phyloP scores from a whole-genome alignment of 108 stramenopile genomes.

The Phaeodactylum tricornutum region DNA sequence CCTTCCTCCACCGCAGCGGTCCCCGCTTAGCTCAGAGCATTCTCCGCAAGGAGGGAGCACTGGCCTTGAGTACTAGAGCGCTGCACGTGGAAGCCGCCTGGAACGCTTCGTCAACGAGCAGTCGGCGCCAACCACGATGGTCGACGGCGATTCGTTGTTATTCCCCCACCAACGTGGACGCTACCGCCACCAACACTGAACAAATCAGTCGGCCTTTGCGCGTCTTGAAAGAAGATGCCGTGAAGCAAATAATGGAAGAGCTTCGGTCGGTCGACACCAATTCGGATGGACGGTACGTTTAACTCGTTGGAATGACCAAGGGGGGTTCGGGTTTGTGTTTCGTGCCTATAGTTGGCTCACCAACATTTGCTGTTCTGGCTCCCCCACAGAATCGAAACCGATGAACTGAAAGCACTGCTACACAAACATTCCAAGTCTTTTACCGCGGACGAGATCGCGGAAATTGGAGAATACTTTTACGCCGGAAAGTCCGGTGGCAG shows the following conservation, averaged over 20 bases:
- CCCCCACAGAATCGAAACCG: slow-evolving; percentile 40
- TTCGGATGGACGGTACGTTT: slow-evolving; percentile 24
- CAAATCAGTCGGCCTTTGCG: too few species aligned
- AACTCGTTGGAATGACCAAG: too few species aligned
- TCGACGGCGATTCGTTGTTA: too few species aligned
- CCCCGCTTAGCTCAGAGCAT: too few species aligned
- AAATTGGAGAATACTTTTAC: slow-evolving; percentile 63
- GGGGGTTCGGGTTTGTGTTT: background rate
- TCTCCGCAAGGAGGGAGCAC: too few species aligned
- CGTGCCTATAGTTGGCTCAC: background rate
- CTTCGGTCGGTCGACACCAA: slow-evolving; percentile 41
- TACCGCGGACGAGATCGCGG: slow-evolving; percentile 62
- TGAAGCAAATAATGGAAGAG: slow-evolving; percentile 56
- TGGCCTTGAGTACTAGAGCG: too few species aligned
- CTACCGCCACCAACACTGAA: too few species aligned
- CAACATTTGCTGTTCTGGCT: background rate
- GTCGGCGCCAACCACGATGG: too few species aligned
- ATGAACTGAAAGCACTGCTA: slow-evolving; percentile 52
- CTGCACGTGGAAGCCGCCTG: too few species aligned
- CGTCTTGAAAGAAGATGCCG: slow-evolving; percentile 39
- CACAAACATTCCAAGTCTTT: slow-evolving; percentile 43
- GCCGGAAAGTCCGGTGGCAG: slow-evolving; percentile 43
- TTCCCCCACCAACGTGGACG: too few species aligned
- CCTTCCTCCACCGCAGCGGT: too few species aligned
- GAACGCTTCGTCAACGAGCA: too few species aligned